phyloP scores from a whole-genome alignment of 2,329 filamentous ascomycete species.

The Fusarium sp. region DNA sequence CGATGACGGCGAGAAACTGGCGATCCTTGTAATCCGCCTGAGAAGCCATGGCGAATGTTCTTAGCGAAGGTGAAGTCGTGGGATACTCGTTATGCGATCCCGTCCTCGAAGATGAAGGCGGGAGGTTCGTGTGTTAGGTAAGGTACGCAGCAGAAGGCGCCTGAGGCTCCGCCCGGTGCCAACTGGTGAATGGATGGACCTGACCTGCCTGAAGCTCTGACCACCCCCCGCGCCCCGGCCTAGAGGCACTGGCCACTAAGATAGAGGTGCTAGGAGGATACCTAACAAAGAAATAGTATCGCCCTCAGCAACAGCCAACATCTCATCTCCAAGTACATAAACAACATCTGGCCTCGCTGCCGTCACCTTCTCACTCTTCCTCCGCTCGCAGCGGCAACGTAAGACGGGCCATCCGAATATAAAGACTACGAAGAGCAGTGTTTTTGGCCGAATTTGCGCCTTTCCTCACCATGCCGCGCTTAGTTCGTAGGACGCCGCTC shows the following conservation, averaged over 20 bases:
- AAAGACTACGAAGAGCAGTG: slow-evolving; percentile 1
- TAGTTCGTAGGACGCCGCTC: slow-evolving; percentile 85
- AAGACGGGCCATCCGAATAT: neutral
- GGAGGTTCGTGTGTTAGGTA: slow-evolving; percentile 23
- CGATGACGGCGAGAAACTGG: slow-evolving; percentile 97
- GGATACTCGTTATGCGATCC: slow-evolving; percentile 21
- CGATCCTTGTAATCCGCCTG: slow-evolving; percentile 80
- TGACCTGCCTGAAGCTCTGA: slow-evolving; percentile 39
- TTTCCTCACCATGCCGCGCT: slow-evolving; percentile 70
- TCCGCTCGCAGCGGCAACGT: neutral
- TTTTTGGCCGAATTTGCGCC: neutral
- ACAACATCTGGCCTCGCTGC: slow-evolving; percentile 35
- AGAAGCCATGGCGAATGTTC: slow-evolving; percentile 56
- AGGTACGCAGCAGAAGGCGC: slow-evolving; percentile 22
- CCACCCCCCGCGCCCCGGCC: slow-evolving; percentile 41
- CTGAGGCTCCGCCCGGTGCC: slow-evolving; percentile 42
- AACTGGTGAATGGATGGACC: slow-evolving; percentile 13
- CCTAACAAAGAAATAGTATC: slow-evolving; percentile 30
- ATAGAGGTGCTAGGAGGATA: slow-evolving; percentile 32
- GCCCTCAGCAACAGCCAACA: slow-evolving; percentile 33
- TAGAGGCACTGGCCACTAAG: slow-evolving; percentile 18
- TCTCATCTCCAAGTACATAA: slow-evolving; percentile 37
- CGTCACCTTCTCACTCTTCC: slow-evolving; percentile 3
- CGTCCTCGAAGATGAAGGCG: slow-evolving; percentile 26
- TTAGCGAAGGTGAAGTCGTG: slow-evolving; percentile 1